Conservation (phyloP, 1,284 basidiomycete species). For the Ganoderma resinaceum region DNA sequence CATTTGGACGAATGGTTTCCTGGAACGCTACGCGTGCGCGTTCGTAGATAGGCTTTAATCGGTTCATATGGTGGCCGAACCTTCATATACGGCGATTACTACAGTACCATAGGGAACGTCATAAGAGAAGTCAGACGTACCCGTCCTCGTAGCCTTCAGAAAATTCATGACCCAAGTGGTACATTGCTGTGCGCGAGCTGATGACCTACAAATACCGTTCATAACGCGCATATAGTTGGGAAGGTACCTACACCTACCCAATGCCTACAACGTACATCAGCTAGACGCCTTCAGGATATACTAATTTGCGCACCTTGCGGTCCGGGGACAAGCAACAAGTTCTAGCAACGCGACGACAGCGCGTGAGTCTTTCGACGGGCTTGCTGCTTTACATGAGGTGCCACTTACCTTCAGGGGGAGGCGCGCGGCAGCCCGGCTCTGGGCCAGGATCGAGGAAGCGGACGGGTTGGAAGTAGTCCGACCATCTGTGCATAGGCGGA, state of each 20-base stretch:
- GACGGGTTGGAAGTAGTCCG: slow-evolving; percentile 67
- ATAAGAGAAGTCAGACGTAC: slow-evolving; percentile 46
- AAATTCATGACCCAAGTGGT: slow-evolving; percentile 65
- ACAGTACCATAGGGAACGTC: too few species aligned
- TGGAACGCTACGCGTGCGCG: slow-evolving; percentile 54
- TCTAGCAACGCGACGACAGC: slow-evolving; percentile 45
- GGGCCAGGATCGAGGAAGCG: slow-evolving; percentile 65
- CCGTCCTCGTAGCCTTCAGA: slow-evolving; percentile 64
- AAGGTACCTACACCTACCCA: slow-evolving; percentile 54
- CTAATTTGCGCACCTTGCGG: slow-evolving; percentile 53
- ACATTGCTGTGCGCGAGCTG: slow-evolving; percentile 67
- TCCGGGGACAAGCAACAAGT: slow-evolving; percentile 75
- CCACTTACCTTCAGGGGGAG: slow-evolving; percentile 63
- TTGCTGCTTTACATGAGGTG: neutral
- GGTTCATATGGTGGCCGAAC: slow-evolving; percentile 59
- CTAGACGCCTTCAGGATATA: slow-evolving; percentile 11
- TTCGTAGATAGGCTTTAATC: slow-evolving; percentile 61
- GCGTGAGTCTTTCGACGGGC: neutral
- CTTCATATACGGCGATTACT: slow-evolving; percentile 42
- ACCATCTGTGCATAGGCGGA: slow-evolving; percentile 53
- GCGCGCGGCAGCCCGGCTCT: slow-evolving; percentile 65
- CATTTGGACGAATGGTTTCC: slow-evolving; percentile 61
- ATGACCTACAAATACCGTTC: slow-evolving; percentile 52
- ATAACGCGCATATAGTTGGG: neutral
- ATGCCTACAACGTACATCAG: slow-evolving; percentile 50